phyloP scores from a whole-genome alignment of 129 eudicot genomes.

The Helichrysum umbraculigerum region DNA sequence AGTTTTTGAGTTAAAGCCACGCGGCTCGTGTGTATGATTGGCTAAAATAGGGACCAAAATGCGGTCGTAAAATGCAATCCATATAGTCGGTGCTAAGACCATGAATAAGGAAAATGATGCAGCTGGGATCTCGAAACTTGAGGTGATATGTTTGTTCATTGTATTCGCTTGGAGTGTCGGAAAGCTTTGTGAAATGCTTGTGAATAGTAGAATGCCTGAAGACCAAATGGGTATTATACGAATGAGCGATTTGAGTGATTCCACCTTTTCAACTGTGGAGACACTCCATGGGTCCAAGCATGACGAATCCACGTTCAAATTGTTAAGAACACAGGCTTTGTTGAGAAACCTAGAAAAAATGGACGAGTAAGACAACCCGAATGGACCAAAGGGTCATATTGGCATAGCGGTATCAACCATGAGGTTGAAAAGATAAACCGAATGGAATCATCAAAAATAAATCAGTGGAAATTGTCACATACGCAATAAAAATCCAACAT shows the following conservation, averaged over 20 bases:
- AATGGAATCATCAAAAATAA: no score
- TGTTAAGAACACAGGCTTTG: constrained; percentile 58
- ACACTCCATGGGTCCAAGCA: constrained; percentile 48
- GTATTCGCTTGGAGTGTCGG: constrained; percentile 49
- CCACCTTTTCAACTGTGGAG: constrained; percentile 59
- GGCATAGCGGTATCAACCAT: no score
- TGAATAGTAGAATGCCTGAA: constrained; percentile 41
- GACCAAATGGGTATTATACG: constrained; percentile 60
- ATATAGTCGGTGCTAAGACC: constrained; percentile 33
- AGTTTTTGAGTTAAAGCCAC: constrained; percentile 32
- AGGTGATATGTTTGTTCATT: constrained; percentile 41
- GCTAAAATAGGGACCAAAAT: constrained; percentile 35
- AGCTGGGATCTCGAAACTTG: constrained; percentile 48
- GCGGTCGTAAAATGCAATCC: constrained; percentile 53
- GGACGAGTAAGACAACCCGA: background rate
- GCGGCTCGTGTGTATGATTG: constrained; percentile 34
- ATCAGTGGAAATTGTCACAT: no score
- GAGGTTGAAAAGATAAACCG: no score
- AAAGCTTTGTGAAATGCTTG: constrained; percentile 24
- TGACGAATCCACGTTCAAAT: constrained; percentile 36
- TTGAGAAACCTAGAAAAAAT: constrained; percentile 50
- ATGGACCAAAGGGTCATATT: no score
- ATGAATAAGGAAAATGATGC: constrained; percentile 38
- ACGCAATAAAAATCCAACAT: background rate
- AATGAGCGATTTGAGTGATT: constrained; percentile 50